Evolutionary conservation across 2,329 filamentous ascomycete genomes (phyloP).

Genomic region (Aspergillus uvarum): DNA sequence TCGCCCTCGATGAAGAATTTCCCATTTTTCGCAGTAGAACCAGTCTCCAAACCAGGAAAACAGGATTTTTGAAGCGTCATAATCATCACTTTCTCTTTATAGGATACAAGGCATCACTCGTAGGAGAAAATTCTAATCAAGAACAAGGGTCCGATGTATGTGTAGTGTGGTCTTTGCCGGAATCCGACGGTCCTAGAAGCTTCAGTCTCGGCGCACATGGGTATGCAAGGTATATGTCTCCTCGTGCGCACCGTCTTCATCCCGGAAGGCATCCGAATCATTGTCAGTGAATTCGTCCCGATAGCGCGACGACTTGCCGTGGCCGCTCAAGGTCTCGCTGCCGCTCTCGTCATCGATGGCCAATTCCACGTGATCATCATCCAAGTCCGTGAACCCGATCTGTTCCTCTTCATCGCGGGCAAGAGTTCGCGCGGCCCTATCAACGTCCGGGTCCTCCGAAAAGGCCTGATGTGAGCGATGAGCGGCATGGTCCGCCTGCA

Average conservation of each 20-base stretch:
- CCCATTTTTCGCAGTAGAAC: background rate
- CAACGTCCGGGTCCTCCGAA: conserved; percentile 42
- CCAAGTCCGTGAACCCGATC: conserved; percentile 43
- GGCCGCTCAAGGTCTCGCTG: conserved; percentile 26
- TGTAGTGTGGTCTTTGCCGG: background rate
- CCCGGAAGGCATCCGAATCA: conserved; percentile 50
- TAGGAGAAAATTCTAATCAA: conserved; percentile 9
- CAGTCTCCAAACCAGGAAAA: background rate
- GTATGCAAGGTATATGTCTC: conserved; percentile 45
- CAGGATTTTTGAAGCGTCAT: background rate
- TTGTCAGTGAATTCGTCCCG: conserved; percentile 56
- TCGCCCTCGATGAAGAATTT: background rate
- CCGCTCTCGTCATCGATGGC: conserved; percentile 49
- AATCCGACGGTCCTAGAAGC: background rate
- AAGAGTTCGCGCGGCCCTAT: conserved; percentile 40
- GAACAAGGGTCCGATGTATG: background rate
- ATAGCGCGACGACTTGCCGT: conserved; percentile 43
- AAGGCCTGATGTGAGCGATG: conserved; percentile 35
- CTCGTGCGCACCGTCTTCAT: conserved; percentile 40
- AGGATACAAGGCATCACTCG: conserved; percentile 9
- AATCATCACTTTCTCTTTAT: background rate
- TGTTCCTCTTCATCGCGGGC: conserved; percentile 46
- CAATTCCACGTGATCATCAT: conserved; percentile 42
- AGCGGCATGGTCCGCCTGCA: conserved; percentile 36
- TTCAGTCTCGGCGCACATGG: conserved; percentile 27